phyloP scores from a whole-genome alignment of 768 basidiomycete species.

The Coprinopsis sp. region DNA sequence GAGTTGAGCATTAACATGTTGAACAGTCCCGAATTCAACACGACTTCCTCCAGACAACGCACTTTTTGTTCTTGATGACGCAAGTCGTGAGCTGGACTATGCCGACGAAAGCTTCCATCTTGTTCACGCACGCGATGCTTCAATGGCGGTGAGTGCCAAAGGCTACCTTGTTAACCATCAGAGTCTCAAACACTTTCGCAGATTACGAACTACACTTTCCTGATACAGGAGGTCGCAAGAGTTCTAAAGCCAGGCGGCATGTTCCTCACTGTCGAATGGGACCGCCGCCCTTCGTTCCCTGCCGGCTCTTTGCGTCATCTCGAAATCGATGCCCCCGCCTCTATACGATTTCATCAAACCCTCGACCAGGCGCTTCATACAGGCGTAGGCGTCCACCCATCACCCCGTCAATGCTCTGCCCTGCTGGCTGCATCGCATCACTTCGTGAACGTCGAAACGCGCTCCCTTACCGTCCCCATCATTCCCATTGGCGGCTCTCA shows the following conservation, averaged over 20 bases:
- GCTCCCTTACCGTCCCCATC: conserved; percentile 42
- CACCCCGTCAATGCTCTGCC: conserved; percentile 32
- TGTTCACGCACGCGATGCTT: conserved; percentile 58
- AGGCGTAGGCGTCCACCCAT: conserved; percentile 32
- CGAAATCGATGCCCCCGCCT: conserved; percentile 35
- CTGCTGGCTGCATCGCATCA: conserved; percentile 31
- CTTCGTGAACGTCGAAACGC: conserved; percentile 39
- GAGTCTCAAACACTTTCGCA: conserved; percentile 25
- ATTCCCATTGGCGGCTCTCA: conserved; percentile 58
- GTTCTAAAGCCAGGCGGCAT: conserved; percentile 69
- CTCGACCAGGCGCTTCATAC: conserved; percentile 31
- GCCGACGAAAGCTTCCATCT: conserved; percentile 53
- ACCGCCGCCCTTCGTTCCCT: conserved; percentile 36
- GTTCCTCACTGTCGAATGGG: conserved; percentile 63
- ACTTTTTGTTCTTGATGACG: conserved; percentile 62
- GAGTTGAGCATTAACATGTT: conserved; percentile 10
- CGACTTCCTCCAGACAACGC: conserved; percentile 58
- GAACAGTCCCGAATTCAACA: conserved; percentile 66
- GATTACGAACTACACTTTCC: conserved; percentile 49
- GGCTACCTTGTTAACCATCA: not conserved
- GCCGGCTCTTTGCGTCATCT: conserved; percentile 23
- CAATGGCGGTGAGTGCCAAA: conserved; percentile 50
- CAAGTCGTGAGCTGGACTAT: conserved; percentile 50
- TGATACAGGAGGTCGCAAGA: conserved; percentile 57
- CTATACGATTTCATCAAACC: conserved; percentile 32